These are phyloP conservation scores for Zygosaccharomyces bisporus DNA, from an alignment of 805 yeast species.

Conservation along the genomic window DNA sequence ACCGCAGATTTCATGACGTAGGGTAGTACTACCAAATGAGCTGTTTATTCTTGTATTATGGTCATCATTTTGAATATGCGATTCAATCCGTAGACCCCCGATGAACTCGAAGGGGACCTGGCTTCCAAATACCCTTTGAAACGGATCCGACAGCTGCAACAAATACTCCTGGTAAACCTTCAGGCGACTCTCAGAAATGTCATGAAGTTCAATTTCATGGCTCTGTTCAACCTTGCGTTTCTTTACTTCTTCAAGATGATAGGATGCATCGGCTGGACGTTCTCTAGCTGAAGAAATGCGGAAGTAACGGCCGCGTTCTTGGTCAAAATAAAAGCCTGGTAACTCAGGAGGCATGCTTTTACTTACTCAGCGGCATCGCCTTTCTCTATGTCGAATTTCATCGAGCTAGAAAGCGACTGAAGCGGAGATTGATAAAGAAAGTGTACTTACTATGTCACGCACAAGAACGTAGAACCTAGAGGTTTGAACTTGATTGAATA, in stretches of 20 bases:
- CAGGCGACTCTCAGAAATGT: conserved; percentile 1
- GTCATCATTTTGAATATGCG: neutral
- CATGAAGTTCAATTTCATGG: conserved; percentile 2
- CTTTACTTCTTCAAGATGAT: conserved; percentile 14
- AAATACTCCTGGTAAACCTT: conserved; percentile 4
- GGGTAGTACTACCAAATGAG: conserved; percentile 5
- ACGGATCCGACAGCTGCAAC: conserved; percentile 9
- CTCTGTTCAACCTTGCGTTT: conserved; percentile 8
- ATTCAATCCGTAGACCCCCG: conserved; percentile 11
- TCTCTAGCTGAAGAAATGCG: conserved; percentile 7
- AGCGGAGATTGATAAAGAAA: neutral
- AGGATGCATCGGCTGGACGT: conserved; percentile 4
- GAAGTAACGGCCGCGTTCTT: conserved; percentile 27
- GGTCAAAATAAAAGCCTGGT: conserved; percentile 33
- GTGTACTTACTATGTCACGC: too few relatives aligned
- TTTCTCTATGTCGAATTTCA: neutral
- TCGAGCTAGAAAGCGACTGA: neutral
- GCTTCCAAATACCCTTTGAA: conserved; percentile 8
- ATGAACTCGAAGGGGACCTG: neutral
- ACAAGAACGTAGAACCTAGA: too few relatives aligned
- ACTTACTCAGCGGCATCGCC: neutral
- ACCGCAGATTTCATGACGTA: conserved; percentile 6
- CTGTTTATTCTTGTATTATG: conserved; percentile 1
- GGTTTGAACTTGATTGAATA: too few relatives aligned
- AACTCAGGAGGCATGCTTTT: conserved; percentile 16